Conservation (phyloP, 2,329 filamentous ascomycete species). For the Monilinia laxa region DNA sequence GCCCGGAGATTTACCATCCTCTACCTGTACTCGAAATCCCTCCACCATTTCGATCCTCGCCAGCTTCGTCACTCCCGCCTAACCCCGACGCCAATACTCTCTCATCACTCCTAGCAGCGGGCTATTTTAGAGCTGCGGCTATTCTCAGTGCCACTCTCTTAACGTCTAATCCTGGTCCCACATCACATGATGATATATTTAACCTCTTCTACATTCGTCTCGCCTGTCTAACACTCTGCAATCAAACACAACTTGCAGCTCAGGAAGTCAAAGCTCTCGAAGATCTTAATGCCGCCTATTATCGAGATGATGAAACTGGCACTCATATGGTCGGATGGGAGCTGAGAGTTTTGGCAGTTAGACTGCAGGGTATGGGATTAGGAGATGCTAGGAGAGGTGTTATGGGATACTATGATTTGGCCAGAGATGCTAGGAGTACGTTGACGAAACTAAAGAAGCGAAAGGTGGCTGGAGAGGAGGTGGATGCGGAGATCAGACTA, state of each 20-base stretch:
- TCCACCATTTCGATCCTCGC: slow-evolving; percentile 65
- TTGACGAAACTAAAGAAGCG: slow-evolving; percentile 50
- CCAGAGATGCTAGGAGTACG: slow-evolving; percentile 68
- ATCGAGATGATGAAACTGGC: slow-evolving; percentile 53
- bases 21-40: slow-evolving; percentile 64
- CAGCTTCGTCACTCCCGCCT: slow-evolving; percentile 53
- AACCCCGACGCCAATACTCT: slow-evolving; percentile 60
- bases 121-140: slow-evolving; percentile 80
- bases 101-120: slow-evolving; percentile 63
- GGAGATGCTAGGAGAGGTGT: slow-evolving; percentile 80
- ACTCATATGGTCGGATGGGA: slow-evolving; percentile 81
- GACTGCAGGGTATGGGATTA: slow-evolving; percentile 82
- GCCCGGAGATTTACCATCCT: slow-evolving; percentile 79
- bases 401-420: slow-evolving; percentile 88
- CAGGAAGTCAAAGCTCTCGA: slow-evolving; percentile 65
- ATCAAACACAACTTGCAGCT: slow-evolving; percentile 66
- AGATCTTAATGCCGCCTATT: slow-evolving; percentile 58
- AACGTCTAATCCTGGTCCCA: slow-evolving; percentile 52
- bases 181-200: slow-evolving; percentile 67
- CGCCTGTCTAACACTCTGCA: slow-evolving; percentile 76
- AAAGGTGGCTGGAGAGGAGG: slow-evolving; percentile 4
- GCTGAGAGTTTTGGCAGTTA: slow-evolving; percentile 76
- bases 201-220: slow-evolving; percentile 77
- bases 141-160: slow-evolving; percentile 63
- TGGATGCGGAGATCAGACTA: slow-evolving; percentile 49